Evolutionary conservation across 148 eudicot species (phyloP), one percentile per base, ranked within the genome.

Genomic region (Spergularia marina): DNA sequence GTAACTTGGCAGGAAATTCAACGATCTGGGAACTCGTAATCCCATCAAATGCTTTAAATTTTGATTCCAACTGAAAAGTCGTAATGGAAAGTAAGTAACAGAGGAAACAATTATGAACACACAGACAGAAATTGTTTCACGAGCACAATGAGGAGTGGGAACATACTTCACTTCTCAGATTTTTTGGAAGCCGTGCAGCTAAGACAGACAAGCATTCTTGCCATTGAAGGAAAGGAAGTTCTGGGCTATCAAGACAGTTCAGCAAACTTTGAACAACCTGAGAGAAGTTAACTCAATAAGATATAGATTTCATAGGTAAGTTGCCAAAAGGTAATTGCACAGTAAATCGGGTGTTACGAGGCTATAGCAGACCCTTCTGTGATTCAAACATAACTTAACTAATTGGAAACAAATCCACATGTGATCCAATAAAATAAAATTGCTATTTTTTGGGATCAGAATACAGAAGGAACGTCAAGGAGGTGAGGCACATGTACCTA

Each of bases 201-300:
- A 92, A 83, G 59, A 92, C 99, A 78, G 99, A 87, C 72, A 96
- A 80, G 86, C 94, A 91, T 78, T 96, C 99, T 96, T 96, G 99
- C 99, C 99, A 96, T 74, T 96, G 98, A 78, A 96, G 91, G 80
- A 91, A 92, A 74, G 99, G 99, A 70, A 96, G 93, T 83, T 88
- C 91, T 12, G 99, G 99, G 82, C 88, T 96, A 82, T 96, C 99
- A 75, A 96, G 91, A 84, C 96, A 92, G 73, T 81, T 83, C 63
- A 96, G 86, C 91, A 96, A 77, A 70, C 84, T 96, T 80, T 87
- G 94, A 72, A 92, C 87, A 8, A 92, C 99, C 98, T 96, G 86
- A 66, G 78, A 81, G 57, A 53, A 72, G 59, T 71, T 51, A 54
- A 53, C 70, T 30, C 49, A 51, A 30, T 52, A 51, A 56, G 72